Evolutionary conservation across 148 eudicot genomes (phyloP), one percentile per base, ranked within the genome.

Genomic region (Rhododendron kiyosumense): DNA sequence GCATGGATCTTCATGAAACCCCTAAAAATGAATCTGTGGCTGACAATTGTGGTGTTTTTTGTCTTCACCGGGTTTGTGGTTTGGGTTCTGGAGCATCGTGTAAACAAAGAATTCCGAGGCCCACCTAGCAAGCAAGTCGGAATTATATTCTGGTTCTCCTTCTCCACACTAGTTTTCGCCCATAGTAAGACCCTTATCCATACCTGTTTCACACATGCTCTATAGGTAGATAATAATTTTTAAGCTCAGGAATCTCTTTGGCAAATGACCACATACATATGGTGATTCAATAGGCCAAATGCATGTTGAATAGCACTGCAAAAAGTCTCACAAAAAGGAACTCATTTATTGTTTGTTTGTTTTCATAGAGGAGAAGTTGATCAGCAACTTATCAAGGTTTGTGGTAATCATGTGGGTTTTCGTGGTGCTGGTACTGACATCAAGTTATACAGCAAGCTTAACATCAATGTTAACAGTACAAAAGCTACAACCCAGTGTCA

Each of bases 1-100:
- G 92, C 92, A 0, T 94, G 96, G 98, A 91, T 93, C 11, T 95
- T 94, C 88, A 84, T 93, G 85, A 93, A 90, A 83, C 98, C 98
- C 10, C 84, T 94, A 36, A 88, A 92, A 8, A 86, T 67, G 88
- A 93, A 92, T 65, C 87, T 95, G 14, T 95, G 97, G 98, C 67
- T 92, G 67, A 91, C 92, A 74, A 90, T 78, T 43, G 91, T 90
- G 4, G 84, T 87, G 22, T 92, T 93, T 79, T 92, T 91, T 79
- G 52, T 94, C 45, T 92, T 88, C 90, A 91, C 90, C 2, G 97
- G 94, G 10, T 90, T 94, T 51, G 93, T 93, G 1, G 91, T 95
- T 67, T 92, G 96, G 97, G 90, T 93, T 14, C 90, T 95, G 41
- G 98, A 94, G 84, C 97, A 94, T 86, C 92, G 93, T 14, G 87